Conservation (phyloP, 2,329 filamentous ascomycete genomes). For the Sclerotinia subarctica region DNA sequence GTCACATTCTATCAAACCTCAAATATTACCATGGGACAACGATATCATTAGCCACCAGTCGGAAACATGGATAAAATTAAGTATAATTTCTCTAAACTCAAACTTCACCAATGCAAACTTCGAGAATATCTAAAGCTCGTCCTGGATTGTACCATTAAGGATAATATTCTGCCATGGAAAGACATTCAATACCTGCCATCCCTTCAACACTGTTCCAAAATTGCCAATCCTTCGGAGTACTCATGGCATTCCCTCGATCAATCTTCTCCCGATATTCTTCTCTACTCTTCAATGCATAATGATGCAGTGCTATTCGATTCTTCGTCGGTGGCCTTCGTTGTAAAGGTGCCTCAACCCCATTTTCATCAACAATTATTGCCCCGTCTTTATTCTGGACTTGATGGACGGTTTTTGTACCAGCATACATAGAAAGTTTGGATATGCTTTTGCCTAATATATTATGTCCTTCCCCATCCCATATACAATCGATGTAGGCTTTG, state of each 20-base stretch:
- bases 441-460: constrained; percentile 39
- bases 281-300: constrained; percentile 39
- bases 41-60: not conserved
- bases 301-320: constrained; percentile 37
- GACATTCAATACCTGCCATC: constrained; percentile 30
- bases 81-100: not conserved
- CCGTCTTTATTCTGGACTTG: constrained; percentile 29
- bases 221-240: constrained; percentile 31
- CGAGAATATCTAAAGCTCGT: not conserved
- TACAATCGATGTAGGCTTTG: constrained; percentile 36
- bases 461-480: constrained; percentile 33
- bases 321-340: constrained; percentile 34
- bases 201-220: constrained; percentile 37
- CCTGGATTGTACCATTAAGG: constrained; percentile 21
- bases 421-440: constrained; percentile 30
- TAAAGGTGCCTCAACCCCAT: constrained; percentile 28
- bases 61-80: not conserved
- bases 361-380: constrained; percentile 32
- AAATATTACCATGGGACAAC: not conserved
- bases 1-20: not conserved
- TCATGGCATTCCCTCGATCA: constrained; percentile 33
- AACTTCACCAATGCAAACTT: not conserved
- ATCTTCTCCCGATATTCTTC: constrained; percentile 39
- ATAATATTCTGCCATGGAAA: constrained; percentile 35
- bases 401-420: constrained; percentile 21